Percentiles rank a stretch among this genome's conserved stretches.
Evolutionary conservation across 371 early-diverging fungal species (phyloP).

Genomic region (Mortierella sp.): DNA sequence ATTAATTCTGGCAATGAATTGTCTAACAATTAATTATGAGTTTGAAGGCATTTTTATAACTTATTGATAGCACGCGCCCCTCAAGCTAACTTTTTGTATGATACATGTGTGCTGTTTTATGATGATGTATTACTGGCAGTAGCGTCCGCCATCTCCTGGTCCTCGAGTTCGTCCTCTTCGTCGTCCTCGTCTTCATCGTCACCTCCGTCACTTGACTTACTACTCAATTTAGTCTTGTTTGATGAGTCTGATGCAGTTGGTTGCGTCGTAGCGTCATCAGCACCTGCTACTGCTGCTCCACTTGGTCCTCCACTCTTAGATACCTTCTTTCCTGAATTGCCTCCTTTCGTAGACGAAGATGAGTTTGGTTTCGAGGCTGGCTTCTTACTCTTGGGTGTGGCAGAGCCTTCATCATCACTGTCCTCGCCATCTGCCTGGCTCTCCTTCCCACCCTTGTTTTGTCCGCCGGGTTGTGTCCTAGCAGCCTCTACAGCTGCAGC

Average conservation of each 20-base stretch:
- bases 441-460: slow-evolving; percentile 42
- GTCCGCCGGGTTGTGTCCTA: slow-evolving; percentile 42
- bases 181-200: slow-evolving; percentile 35
- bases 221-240: background rate
- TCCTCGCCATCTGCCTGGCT: slow-evolving; percentile 42
- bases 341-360: slow-evolving; percentile 3
- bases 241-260: background rate
- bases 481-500: slow-evolving; percentile 55
- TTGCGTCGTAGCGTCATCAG: background rate
- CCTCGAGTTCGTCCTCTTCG: slow-evolving; percentile 34
- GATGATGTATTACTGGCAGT: background rate
- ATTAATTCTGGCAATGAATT: background rate
- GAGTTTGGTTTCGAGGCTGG: slow-evolving; percentile 9
- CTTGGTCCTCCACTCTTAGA: slow-evolving; percentile 10
- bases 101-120: background rate
- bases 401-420: slow-evolving; percentile 38
- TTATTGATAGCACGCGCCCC: background rate
- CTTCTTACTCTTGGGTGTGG: slow-evolving; percentile 25
- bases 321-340: slow-evolving; percentile 3
- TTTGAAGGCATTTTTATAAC: background rate
- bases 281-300: background rate
- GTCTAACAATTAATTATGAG: too few relatives aligned
- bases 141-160: slow-evolving; percentile 46
- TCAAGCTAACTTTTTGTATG: slow-evolving; percentile 1
- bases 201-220: slow-evolving; percentile 20